Evolutionary conservation across 495 filamentous ascomycete species (phyloP).

Genomic region (Aspergillus diversus): DNA sequence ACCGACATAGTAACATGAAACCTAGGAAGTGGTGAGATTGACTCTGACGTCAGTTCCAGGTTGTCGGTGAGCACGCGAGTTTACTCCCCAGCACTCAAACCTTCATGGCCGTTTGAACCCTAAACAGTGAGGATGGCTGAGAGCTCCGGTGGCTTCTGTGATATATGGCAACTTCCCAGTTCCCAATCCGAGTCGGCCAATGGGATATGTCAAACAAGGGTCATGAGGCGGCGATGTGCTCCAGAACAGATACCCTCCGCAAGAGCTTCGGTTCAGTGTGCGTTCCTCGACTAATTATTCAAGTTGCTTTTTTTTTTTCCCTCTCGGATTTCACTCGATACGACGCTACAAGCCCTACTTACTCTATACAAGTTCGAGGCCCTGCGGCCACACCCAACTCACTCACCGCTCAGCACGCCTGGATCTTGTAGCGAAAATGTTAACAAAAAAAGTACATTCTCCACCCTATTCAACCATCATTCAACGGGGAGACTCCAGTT

Average conservation of each 20-base stretch:
- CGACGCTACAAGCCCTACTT: neutral
- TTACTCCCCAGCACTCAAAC: neutral
- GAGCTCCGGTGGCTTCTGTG: neutral
- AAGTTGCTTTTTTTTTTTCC: too few relatives aligned
- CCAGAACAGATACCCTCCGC: neutral
- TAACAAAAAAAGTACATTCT: neutral
- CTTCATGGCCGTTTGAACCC: neutral
- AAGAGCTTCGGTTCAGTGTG: neutral
- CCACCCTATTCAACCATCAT: too few relatives aligned
- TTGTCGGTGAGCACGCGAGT: constrained; percentile 13
- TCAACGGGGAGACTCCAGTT: too few relatives aligned
- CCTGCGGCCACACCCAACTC: neutral
- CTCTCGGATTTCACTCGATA: neutral
- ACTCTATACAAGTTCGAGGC: neutral
- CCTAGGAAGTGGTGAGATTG: neutral
- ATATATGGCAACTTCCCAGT: constrained; percentile 10
- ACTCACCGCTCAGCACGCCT: neutral
- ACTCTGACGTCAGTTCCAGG: constrained; percentile 4
- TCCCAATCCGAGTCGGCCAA: neutral
- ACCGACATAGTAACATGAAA: neutral
- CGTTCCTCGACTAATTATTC: neutral
- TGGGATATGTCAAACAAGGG: constrained; percentile 19
- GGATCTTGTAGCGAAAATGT: neutral
- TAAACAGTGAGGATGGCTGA: neutral
- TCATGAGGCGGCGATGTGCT: constrained; percentile 9